Conservation (phyloP, 2,329 filamentous ascomycete genomes). For the Aspergillus uvarum region DNA sequence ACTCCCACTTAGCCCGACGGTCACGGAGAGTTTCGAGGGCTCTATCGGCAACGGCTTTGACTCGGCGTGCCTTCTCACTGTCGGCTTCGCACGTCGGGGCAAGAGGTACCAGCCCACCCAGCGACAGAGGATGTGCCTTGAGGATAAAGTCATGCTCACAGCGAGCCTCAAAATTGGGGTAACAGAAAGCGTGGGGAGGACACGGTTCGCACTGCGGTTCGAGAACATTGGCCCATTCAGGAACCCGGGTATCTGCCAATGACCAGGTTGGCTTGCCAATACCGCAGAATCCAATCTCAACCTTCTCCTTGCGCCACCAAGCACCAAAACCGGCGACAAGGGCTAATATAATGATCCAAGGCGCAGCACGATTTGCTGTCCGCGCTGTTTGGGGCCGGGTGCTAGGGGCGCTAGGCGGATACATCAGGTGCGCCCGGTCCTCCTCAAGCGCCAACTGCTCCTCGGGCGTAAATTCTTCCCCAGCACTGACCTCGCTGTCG, state of each 20-base stretch:
- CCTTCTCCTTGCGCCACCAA: slow-evolving; percentile 92
- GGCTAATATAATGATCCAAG: slow-evolving; percentile 69
- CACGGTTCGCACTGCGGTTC: slow-evolving; percentile 86
- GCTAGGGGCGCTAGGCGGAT: slow-evolving; percentile 21
- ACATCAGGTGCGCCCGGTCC: slow-evolving; percentile 57
- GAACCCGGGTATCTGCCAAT: slow-evolving; percentile 63
- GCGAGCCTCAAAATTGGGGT: slow-evolving; percentile 69
- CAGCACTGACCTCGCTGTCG: slow-evolving; percentile 57
- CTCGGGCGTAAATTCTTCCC: slow-evolving; percentile 93
- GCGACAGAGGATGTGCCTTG: slow-evolving; percentile 76
- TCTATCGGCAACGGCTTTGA: slow-evolving; percentile 83
- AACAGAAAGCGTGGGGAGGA: slow-evolving; percentile 87
- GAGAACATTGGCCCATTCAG: slow-evolving; percentile 68
- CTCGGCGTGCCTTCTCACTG: slow-evolving; percentile 82
- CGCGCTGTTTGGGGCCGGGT: slow-evolving; percentile 39
- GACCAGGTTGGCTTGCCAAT: slow-evolving; percentile 66
- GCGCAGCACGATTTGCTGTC: slow-evolving; percentile 58
- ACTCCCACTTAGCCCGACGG: slow-evolving; percentile 85
- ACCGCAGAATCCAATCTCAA: slow-evolving; percentile 94
- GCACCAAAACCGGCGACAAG: slow-evolving; percentile 70
- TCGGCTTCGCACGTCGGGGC: slow-evolving; percentile 93
- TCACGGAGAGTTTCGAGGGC: slow-evolving; percentile 84
- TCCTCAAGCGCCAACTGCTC: slow-evolving; percentile 78
- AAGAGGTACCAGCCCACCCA: slow-evolving; percentile 78
- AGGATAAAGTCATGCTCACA: slow-evolving; percentile 89